Evolutionary conservation across 768 basidiomycete genomes (phyloP).

Genomic region (Nidula microcarpa): DNA sequence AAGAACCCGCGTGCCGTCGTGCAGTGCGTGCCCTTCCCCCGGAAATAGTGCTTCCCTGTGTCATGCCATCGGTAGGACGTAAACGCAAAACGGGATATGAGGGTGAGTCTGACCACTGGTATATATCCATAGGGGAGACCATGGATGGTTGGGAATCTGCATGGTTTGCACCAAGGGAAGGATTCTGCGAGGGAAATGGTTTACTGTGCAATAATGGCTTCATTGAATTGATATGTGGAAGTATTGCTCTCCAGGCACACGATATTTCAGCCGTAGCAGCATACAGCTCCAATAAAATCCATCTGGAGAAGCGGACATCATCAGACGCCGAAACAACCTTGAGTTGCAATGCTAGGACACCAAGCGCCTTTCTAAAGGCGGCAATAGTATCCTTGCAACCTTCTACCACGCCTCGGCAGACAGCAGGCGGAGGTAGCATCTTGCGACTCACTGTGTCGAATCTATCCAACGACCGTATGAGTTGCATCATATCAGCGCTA

Average conservation of each 20-base stretch:
- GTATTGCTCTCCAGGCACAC: conserved; percentile 77
- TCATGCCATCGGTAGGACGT: conserved; percentile 17
- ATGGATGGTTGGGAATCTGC: background rate
- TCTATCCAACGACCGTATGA: conserved; percentile 86
- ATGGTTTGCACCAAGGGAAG: conserved; percentile 7
- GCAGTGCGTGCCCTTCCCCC: conserved; percentile 49
- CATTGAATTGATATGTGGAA: conserved; percentile 67
- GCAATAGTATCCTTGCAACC: conserved; percentile 81
- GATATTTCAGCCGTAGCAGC: conserved; percentile 88
- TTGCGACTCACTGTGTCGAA: conserved; percentile 82
- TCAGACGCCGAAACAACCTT: conserved; percentile 70
- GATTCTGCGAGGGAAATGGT: conserved; percentile 12
- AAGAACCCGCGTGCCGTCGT: conserved; percentile 90
- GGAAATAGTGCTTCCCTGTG: conserved; percentile 11
- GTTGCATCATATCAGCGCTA: conserved; percentile 70
- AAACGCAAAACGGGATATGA: conserved; percentile 22
- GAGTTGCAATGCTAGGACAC: conserved; percentile 77
- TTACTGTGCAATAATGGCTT: conserved; percentile 36
- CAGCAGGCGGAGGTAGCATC: conserved; percentile 59
- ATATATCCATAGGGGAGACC: conserved; percentile 2
- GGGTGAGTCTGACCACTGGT: background rate
- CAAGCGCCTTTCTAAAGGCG: conserved; percentile 85
- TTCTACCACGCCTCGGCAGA: conserved; percentile 79
- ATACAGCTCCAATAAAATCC: conserved; percentile 83
- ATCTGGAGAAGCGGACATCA: conserved; percentile 85